These are phyloP conservation scores for Achaetomium macrosporum DNA, from an alignment of 2,329 filamentous ascomycete genomes.

Conservation along the genomic window DNA sequence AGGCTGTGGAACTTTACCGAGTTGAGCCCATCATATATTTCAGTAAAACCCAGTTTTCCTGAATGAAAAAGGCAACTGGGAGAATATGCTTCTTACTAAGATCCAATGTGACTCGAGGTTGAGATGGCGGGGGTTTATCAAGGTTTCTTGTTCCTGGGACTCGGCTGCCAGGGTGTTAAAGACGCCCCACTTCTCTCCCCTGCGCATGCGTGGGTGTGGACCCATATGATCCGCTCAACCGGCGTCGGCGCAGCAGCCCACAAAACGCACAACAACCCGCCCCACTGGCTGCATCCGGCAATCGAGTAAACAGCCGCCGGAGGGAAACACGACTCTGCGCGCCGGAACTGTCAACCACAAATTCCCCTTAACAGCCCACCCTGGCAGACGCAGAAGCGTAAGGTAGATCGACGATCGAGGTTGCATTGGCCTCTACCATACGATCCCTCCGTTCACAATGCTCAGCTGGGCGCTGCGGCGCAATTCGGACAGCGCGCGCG, in stretches of 20 bases:
- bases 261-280: slow-evolving; percentile 10
- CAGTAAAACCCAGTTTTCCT: background rate
- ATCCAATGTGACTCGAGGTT: slow-evolving; percentile 6
- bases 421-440: background rate
- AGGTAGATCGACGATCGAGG: background rate
- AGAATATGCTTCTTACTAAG: background rate
- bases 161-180: too few species aligned
- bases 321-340: background rate
- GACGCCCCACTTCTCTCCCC: background rate
- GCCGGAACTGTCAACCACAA: background rate
- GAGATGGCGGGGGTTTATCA: background rate
- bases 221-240: background rate
- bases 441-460: slow-evolving; percentile 35
- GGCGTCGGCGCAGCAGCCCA: too few species aligned
- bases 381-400: background rate
- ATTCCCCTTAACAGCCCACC: background rate
- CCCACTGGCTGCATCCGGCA: slow-evolving; percentile 16
- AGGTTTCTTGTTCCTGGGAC: background rate
- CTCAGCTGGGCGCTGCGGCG: slow-evolving; percentile 55
- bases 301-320: slow-evolving; percentile 18
- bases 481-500: slow-evolving; percentile 36
- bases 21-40: slow-evolving; percentile 38
- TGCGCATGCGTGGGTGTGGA: too few species aligned
- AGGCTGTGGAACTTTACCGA: slow-evolving; percentile 46
- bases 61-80: background rate